These are phyloP conservation scores for Knoxia roxburghii DNA, from an alignment of 257 asterid genomes.

Conservation along the genomic window DNA sequence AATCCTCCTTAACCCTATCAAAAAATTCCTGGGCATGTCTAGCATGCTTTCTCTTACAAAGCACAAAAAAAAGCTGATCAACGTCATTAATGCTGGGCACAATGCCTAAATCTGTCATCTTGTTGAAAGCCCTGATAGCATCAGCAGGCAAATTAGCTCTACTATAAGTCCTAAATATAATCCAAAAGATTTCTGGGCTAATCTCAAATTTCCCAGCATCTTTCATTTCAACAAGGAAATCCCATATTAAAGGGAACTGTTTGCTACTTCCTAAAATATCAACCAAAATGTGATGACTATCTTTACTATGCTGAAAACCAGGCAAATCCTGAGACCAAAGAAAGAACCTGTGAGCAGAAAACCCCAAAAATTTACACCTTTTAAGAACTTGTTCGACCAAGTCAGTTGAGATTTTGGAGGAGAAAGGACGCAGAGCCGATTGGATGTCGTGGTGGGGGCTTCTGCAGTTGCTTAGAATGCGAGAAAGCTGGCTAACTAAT, in stretches of 20 bases:
- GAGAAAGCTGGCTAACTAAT: conserved; percentile 68
- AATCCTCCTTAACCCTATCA: conserved; percentile 41
- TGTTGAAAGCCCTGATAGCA: conserved; percentile 74
- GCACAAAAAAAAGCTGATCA: conserved; percentile 53
- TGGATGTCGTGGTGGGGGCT: conserved; percentile 79
- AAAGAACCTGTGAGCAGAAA: conserved; percentile 90
- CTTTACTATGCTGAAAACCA: conserved; percentile 56
- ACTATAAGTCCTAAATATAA: conserved; percentile 63
- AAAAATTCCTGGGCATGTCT: conserved; percentile 66
- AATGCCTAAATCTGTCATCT: conserved; percentile 80
- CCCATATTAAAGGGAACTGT: conserved; percentile 84
- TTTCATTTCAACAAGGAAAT: conserved; percentile 58
- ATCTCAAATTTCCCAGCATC: conserved; percentile 34
- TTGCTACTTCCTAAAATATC: conserved; percentile 71
- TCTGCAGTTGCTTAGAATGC: conserved; percentile 74
- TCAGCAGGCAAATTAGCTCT: conserved; percentile 76
- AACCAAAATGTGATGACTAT: conserved; percentile 63
- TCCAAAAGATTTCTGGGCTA: conserved; percentile 51
- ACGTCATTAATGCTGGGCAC: conserved; percentile 55
- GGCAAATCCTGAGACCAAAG: conserved; percentile 65
- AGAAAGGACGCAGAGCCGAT: conserved; percentile 74
- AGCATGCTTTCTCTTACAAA: conserved; percentile 69
- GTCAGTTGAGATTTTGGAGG: conserved; percentile 32
- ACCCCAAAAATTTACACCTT: conserved; percentile 74
- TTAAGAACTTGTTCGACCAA: conserved; percentile 76